Base-by-base conservation (phyloP, 371 early-diverging fungal genomes). In the Actinomortierella wolfii region DNA sequence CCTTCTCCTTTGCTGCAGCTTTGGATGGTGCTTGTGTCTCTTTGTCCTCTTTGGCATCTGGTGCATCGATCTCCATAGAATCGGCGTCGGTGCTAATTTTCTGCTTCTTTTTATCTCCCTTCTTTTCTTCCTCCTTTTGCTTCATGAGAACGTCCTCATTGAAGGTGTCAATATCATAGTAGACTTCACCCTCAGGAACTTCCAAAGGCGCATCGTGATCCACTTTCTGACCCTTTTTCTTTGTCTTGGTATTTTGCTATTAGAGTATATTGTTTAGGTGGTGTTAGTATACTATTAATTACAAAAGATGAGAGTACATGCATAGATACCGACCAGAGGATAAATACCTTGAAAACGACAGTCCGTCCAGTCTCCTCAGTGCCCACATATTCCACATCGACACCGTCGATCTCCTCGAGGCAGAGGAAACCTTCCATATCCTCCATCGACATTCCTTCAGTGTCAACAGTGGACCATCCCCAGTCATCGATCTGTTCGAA, bases 371-470 rank as follows among this genome's bases (percentile, higher is more conserved):
- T 82, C 0, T 64, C 69, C 13, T 80, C 82, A 39, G 84, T 85
- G 4, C 85, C 86, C 54, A 87, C 86, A 73, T 85, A 89, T 28
- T 85, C 86, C 20, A 94, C 85, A 63, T 93, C 91, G 5, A 94
- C 91, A 53, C 87, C 93, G 25, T 91, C 90, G 23, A 94, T 79
- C 61, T 96, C 97, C 69, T 96, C 95, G 42, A 96, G 81, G 51
- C 92, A 87, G 23, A 92, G 54, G 61, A 94, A 91, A 8, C 95
- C 96, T 26, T 91, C 90, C 29, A 81, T 62, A 44, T 91, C 88
- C 57, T 90, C 91, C 79, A 62, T 43, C 63, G 45, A 8, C 61
- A 70, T 65, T 26, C 71, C 71, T 21, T 70, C 71, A 1, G 71
- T 70, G 24, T 46, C 44, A 6, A 89, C 80, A 26, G 83, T 78